phyloP scores from a whole-genome alignment of 2,329 filamentous ascomycete species.

The Anisogramma anomala region DNA sequence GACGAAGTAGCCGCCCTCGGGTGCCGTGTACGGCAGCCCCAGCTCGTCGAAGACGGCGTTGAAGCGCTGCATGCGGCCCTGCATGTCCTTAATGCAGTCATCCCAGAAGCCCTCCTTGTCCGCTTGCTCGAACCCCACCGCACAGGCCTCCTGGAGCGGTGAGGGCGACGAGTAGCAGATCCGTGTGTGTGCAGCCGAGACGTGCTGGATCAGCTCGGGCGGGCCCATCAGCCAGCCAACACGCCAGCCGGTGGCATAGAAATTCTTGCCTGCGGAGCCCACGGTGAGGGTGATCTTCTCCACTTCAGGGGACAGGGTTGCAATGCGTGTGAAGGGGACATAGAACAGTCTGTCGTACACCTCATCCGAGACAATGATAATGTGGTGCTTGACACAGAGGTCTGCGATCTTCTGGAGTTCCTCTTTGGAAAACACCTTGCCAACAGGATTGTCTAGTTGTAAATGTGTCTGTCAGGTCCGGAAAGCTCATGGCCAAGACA shows the following conservation, averaged over 20 bases:
- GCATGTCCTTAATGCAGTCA: constrained; percentile 73
- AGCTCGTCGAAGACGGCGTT: constrained; percentile 71
- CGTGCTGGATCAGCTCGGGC: constrained; percentile 78
- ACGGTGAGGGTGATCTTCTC: constrained; percentile 84
- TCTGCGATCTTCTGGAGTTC: constrained; percentile 80
- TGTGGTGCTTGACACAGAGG: constrained; percentile 81
- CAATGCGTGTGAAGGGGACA: constrained; percentile 85
- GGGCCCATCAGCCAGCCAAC: constrained; percentile 91
- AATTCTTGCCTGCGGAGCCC: constrained; percentile 93
- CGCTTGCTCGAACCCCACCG: constrained; percentile 84
- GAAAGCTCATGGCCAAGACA: background rate
- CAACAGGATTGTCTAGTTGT: constrained; percentile 72
- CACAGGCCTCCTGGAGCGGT: constrained; percentile 85
- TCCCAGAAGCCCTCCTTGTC: constrained; percentile 82
- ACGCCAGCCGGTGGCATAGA: constrained; percentile 95
- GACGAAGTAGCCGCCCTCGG: constrained; percentile 95
- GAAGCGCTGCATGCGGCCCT: constrained; percentile 75
- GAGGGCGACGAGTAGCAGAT: constrained; percentile 95
- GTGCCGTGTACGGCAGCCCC: constrained; percentile 71
- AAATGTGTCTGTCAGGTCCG: background rate
- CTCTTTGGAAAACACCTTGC: constrained; percentile 80
- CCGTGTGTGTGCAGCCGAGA: constrained; percentile 82
- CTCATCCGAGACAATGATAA: constrained; percentile 85
- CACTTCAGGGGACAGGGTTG: constrained; percentile 81
- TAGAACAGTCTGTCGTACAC: constrained; percentile 96